These are phyloP conservation scores for Cladosporium cucumerinum DNA, from an alignment of 2,329 filamentous ascomycete species.

Conservation along the genomic window DNA sequence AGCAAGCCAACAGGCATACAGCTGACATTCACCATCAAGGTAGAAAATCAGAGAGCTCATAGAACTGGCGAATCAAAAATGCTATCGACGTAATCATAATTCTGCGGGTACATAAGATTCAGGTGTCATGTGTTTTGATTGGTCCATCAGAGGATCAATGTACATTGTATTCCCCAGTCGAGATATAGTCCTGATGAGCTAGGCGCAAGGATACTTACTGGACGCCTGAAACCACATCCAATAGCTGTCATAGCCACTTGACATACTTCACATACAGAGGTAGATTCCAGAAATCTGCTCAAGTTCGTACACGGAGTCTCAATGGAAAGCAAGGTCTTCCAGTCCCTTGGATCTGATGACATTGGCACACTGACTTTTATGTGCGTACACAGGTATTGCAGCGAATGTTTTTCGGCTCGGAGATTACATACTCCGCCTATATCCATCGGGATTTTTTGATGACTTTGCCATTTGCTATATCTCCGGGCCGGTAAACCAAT, in stretches of 20 bases:
- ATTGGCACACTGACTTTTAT: background rate
- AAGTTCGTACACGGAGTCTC: background rate
- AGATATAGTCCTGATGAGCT: too few relatives aligned
- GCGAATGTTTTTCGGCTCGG: background rate
- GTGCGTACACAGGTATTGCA: background rate
- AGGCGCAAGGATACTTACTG: too few relatives aligned
- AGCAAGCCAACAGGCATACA: background rate
- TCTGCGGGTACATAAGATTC: background rate
- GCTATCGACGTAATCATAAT: background rate
- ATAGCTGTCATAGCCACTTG: background rate
- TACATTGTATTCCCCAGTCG: too few relatives aligned
- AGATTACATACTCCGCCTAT: background rate
- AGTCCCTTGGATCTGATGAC: too few relatives aligned
- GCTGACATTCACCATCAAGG: background rate
- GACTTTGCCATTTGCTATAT: background rate
- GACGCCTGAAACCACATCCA: background rate
- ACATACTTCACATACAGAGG: too few relatives aligned
- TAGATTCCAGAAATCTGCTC: too few relatives aligned
- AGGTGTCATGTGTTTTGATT: background rate
- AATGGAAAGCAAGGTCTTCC: background rate
- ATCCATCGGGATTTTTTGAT: background rate
- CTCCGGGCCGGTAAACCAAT: background rate
- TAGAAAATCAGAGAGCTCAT: background rate
- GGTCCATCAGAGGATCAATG: background rate
- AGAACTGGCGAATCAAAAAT: background rate